These are phyloP conservation scores for Malus sylvestris DNA, from an alignment of 306 rosid genomes.

Conservation along the genomic window DNA sequence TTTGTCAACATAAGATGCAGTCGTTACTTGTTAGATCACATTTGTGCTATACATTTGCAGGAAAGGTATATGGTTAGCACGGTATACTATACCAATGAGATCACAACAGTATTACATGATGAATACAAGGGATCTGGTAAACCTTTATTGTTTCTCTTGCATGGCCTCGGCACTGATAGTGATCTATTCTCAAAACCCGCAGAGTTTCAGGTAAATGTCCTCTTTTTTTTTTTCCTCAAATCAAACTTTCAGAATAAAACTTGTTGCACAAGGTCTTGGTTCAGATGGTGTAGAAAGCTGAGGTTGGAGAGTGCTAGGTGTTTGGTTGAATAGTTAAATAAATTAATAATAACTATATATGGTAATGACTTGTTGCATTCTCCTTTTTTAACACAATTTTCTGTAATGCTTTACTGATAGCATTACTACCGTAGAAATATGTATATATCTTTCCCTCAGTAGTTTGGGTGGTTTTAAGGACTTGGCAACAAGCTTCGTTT, in stretches of 20 bases:
- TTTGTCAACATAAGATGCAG: neutral
- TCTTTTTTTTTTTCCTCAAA: neutral
- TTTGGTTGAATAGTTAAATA: neutral
- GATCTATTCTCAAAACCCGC: slow-evolving; percentile 58
- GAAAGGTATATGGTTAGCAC: slow-evolving; percentile 60
- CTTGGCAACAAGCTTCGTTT: neutral
- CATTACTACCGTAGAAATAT: neutral
- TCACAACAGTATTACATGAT: slow-evolving; percentile 43
- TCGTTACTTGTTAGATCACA: slow-evolving; percentile 13
- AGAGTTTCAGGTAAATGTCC: slow-evolving; percentile 58
- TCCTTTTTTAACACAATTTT: neutral
- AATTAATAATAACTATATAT: neutral
- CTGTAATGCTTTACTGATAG: neutral
- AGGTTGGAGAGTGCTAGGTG: neutral
- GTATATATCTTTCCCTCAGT: neutral
- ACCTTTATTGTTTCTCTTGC: slow-evolving; percentile 69
- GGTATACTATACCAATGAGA: slow-evolving; percentile 41
- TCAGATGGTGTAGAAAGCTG: neutral
- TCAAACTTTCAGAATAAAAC: neutral
- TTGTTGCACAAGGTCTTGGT: neutral
- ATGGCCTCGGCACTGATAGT: slow-evolving; percentile 82
- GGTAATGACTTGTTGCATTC: neutral
- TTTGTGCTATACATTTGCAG: slow-evolving; percentile 35
- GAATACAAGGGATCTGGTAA: slow-evolving; percentile 41
- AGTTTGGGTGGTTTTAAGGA: neutral